Conservation (phyloP, 495 filamentous ascomycete genomes). For the Neurospora terricola region DNA sequence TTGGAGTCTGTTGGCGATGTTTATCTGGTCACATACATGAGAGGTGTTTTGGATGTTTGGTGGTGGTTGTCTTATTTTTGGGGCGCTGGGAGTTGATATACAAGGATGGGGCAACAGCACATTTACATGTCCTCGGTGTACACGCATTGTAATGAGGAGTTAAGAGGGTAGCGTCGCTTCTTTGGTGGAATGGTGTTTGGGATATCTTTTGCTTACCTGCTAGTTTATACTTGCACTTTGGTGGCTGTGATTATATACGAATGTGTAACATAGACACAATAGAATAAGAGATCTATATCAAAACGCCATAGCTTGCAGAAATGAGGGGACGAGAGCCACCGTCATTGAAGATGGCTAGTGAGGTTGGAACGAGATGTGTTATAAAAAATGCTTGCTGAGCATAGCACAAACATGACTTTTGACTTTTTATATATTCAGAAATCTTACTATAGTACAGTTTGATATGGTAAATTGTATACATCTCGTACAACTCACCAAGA, state of each 20-base stretch:
- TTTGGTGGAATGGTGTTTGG: background rate
- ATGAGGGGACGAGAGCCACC: background rate
- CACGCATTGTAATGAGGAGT: background rate
- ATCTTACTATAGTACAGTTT: background rate
- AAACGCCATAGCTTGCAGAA: too few species aligned
- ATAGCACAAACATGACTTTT: background rate
- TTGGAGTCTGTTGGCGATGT: background rate
- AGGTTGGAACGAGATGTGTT: too few species aligned
- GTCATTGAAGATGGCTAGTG: background rate
- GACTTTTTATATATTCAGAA: background rate
- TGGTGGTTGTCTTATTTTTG: background rate
- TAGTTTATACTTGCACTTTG: background rate
- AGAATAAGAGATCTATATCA: background rate
- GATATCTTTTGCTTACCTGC: background rate
- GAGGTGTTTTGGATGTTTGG: background rate
- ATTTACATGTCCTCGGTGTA: background rate
- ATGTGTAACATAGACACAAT: background rate
- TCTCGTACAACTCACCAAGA: background rate
- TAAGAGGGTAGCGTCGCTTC: background rate
- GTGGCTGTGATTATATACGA: background rate
- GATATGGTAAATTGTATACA: background rate
- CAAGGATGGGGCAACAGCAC: background rate
- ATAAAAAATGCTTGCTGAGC: too few species aligned
- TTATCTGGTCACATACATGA: background rate
- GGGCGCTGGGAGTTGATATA: background rate